These are phyloP conservation scores for Bipolaris victoriae DNA, from an alignment of 2,329 filamentous ascomycete species.

Conservation along the genomic window DNA sequence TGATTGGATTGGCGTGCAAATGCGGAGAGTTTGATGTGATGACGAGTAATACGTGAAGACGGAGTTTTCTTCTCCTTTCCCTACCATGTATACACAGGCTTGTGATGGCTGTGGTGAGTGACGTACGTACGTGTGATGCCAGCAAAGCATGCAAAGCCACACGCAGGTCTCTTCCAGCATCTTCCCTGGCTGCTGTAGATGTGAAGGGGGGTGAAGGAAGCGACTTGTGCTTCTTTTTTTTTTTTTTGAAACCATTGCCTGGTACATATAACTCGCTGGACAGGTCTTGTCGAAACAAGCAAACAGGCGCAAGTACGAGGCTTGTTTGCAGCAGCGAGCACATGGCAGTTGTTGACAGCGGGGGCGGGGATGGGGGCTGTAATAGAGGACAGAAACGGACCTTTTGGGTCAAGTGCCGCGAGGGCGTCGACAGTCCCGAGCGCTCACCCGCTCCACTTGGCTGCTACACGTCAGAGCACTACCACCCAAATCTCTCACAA, in stretches of 20 bases:
- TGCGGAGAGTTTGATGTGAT: background rate
- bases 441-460: conserved; percentile 14
- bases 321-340: too few relatives aligned
- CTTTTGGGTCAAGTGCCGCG: conserved; percentile 3
- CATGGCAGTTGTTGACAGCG: background rate
- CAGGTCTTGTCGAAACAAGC: background rate
- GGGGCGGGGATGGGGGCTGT: conserved; percentile 2
- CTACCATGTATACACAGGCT: too few relatives aligned
- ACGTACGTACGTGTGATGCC: conserved; percentile 8
- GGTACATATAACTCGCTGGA: background rate
- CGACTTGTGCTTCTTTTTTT: background rate
- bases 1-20: background rate
- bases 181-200: conserved; percentile 1
- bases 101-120: background rate
- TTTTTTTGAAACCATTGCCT: background rate
- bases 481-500: conserved; percentile 17
- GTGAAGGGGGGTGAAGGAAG: background rate
- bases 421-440: conserved; percentile 10
- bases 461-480: conserved; percentile 29
- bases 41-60: background rate
- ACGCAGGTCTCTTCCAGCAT: conserved; percentile 7
- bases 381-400: conserved; percentile 4
- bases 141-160: conserved; percentile 15
- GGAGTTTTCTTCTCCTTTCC: background rate
- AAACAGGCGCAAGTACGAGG: background rate